Base-by-base conservation (phyloP, 2,329 filamentous ascomycete genomes). In the Xylariaceae sp. region DNA sequence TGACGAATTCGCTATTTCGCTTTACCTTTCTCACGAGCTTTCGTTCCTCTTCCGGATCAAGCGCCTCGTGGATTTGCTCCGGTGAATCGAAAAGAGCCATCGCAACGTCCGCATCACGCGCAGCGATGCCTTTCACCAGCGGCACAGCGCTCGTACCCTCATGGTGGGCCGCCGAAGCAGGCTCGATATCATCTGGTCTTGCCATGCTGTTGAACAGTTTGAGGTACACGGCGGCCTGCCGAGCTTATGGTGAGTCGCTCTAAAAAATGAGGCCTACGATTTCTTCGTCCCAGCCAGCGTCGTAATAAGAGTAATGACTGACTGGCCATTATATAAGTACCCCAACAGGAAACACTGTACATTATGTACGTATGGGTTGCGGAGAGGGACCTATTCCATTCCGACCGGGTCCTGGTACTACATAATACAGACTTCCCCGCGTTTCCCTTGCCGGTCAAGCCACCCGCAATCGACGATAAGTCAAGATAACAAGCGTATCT, bases 21-120 rank as follows among this genome's bases (percentile, higher is more conserved):
- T 18, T 56, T 19, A 54, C 56, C 51, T 82, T 84, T 60, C 78
- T 70, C 15, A 66, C 64, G 7, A 76, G 64, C 55, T 65, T 67
- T 30, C 47, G 47, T 43, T 64, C 62, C 32, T 64, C 61, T 12
- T 21, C 39, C 0, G 61, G 62, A 30, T 64, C 61, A 3, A 59
- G 50, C 4, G 61, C 53, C 36, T 61, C 61, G 42, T 63, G 53
- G 19, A 64, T 57, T 54, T 64, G 61, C 18, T 61, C 62, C n/a
- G 62, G 60, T 1, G 60, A 54, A 26, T 63, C 61, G 47, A 63
- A 63, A 22, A 64, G 46, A 4, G 59, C 49, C 61, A 64, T 63
- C 3, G 59, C 62, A 3, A 63, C 61, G 26, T 64, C 62, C 8
- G 49, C 55, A 52, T 64, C 61, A 9, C 50, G 53, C 26, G 12